phyloP scores from a whole-genome alignment of 306 rosid species.

The Lathyrus oleraceus region DNA sequence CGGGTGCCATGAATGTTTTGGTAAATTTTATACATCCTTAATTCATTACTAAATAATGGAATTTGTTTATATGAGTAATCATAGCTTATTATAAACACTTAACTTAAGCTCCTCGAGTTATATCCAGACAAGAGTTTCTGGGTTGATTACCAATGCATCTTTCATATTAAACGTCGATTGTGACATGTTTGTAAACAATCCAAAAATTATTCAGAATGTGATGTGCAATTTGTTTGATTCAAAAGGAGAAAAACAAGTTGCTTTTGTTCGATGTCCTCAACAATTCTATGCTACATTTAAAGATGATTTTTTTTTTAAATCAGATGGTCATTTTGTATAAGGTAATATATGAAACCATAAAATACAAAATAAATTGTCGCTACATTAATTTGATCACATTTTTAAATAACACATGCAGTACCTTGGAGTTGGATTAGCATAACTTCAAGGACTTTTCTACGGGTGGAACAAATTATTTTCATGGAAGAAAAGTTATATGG shows the following conservation, averaged over 20 bases:
- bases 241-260: conserved; percentile 51
- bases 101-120: no score
- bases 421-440: conserved; percentile 40
- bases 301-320: conserved; percentile 70
- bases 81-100: not conserved
- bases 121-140: conserved; percentile 60
- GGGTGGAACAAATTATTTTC: conserved; percentile 62
- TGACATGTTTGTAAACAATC: conserved; percentile 67
- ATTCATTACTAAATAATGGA: not conserved
- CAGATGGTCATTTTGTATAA: conserved; percentile 12
- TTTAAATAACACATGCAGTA: conserved; percentile 27
- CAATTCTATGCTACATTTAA: conserved; percentile 48
- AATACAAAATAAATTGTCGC: not conserved
- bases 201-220: conserved; percentile 43
- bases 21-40: conserved; percentile 31
- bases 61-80: not conserved
- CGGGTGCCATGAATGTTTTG: conserved; percentile 77
- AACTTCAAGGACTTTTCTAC: conserved; percentile 62
- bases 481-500: conserved; percentile 64
- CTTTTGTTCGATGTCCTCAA: conserved; percentile 65
- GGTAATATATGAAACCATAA: conserved; percentile 24
- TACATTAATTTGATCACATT: not conserved
- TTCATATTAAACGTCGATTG: conserved; percentile 66
- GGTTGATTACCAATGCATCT: conserved; percentile 74
- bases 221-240: conserved; percentile 53